Base-by-base conservation (phyloP, 1,139 yeast species). In the Wickerhamiella infanticola region DNA sequence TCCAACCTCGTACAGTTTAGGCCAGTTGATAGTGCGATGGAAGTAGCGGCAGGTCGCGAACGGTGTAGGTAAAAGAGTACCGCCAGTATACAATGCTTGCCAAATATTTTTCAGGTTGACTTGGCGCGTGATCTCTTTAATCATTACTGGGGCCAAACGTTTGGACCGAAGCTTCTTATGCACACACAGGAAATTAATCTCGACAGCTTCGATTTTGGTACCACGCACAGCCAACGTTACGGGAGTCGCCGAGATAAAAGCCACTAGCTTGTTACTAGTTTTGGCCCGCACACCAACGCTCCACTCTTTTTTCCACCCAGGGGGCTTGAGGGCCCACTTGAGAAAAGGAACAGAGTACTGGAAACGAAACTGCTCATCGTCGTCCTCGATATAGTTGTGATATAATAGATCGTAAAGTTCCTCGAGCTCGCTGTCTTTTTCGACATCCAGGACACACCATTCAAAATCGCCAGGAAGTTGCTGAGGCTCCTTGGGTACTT, bases 11-110 rank as follows among this genome's bases (percentile, higher is more conserved):
- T 81, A 72, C 35, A 90, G 71, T 59, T 85, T 90, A 24, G 76
- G 68, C 98, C 98, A 90, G 61, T 90, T 82, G 53, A 90, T 68
- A 3, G 97, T 94, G 55, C 98, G 81, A 64, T 90, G 99, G 44
- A 84, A 82, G 63, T 93, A 93, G 53, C 97, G 75, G 60, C 94
- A 80, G 1, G 85, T 79, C n/a, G 94, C 69, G 6, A 90, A 74
- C 0, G 99, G 99, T 24, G 90, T 79, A 23, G 99, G 99, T 50
- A 90, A 70, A 4, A 85, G 79, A 5, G 79, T 75, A 5, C 98
- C 98, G 0, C 93, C 95, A 9, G 99, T 88, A 63, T 85, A 86
- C 50, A 93, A 71, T 0, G 98, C 98, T 62, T 90, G 97, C 96
- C 97, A 90, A 50, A 88, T 81, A 48, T 83, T 75, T 42, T 72